Percentiles rank a stretch among this genome's conserved stretches.
Evolutionary conservation across 169 alveolate genomes (phyloP).

Genomic region (Plasmodium berghei): DNA sequence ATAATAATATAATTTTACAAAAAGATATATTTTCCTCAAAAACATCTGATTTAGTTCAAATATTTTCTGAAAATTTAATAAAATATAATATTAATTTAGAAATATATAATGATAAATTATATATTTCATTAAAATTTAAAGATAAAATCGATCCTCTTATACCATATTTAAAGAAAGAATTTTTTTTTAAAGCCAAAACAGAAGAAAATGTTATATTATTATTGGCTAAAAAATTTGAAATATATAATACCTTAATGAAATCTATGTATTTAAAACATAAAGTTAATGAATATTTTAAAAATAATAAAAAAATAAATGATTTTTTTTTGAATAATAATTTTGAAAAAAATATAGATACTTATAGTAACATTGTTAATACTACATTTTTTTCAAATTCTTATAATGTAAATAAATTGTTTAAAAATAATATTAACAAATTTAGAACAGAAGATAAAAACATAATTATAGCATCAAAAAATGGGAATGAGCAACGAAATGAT

Average conservation of each 20-base stretch:
- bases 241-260: conserved; percentile 3
- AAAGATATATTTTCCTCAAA: background rate
- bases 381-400: conserved; percentile 1
- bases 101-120: conserved; percentile 16
- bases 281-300: background rate
- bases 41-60: background rate
- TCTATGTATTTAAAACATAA: conserved; percentile 25
- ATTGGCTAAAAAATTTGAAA: conserved; percentile 36
- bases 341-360: conserved; percentile 8
- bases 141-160: conserved; percentile 11
- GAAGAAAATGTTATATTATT: conserved; percentile 17
- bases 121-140: conserved; percentile 13
- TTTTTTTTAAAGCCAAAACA: conserved; percentile 25
- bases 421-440: background rate
- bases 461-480: too few relatives aligned
- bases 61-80: conserved; percentile 37
- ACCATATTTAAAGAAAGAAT: conserved; percentile 17
- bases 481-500: too few relatives aligned
- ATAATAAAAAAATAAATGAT: conserved; percentile 1
- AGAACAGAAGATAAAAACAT: background rate
- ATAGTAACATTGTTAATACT: background rate
- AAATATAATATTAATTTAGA: conserved; percentile 18
- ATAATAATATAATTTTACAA: background rate
- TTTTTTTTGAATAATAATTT: conserved; percentile 11
- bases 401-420: background rate